Percentiles rank a stretch among this genome's conserved stretches.
Conservation (phyloP, 352 stramenopile species). For the Pythium grandisporangium region DNA sequence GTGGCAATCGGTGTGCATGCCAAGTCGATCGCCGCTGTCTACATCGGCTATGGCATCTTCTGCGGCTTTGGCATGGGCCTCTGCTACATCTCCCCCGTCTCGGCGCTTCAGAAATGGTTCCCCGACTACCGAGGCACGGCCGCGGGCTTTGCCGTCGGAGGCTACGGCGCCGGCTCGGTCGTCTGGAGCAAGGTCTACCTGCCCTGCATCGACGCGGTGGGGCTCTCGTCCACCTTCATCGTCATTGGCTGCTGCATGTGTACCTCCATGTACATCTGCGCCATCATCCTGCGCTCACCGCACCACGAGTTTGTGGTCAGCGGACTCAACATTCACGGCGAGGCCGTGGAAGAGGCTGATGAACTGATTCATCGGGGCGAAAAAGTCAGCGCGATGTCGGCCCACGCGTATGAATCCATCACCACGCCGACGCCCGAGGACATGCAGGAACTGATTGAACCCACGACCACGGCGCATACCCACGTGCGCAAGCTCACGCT, state of each 20-base stretch:
- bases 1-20: slow-evolving; percentile 36
- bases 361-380: slow-evolving; percentile 13
- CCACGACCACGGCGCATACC: slow-evolving; percentile 8
- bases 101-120: slow-evolving; percentile 67
- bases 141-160: slow-evolving; percentile 48
- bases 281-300: slow-evolving; percentile 32
- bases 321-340: slow-evolving; percentile 51
- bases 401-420: slow-evolving; percentile 28
- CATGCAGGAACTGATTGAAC: slow-evolving; percentile 13
- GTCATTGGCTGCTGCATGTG: slow-evolving; percentile 34
- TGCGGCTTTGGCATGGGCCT: slow-evolving; percentile 49
- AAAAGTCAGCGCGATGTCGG: slow-evolving; percentile 23
- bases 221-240: slow-evolving; percentile 36
- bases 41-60: slow-evolving; percentile 64
- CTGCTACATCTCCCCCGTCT: slow-evolving; percentile 60
- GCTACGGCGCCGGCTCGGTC: slow-evolving; percentile 45
- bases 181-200: slow-evolving; percentile 57
- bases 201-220: slow-evolving; percentile 29
- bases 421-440: slow-evolving; percentile 19
- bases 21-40: slow-evolving; percentile 42
- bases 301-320: slow-evolving; percentile 28
- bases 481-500: slow-evolving; percentile 29
- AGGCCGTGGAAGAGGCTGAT: slow-evolving; percentile 21
- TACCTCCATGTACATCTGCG: slow-evolving; percentile 27
- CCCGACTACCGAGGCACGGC: slow-evolving; percentile 59